phyloP scores from a whole-genome alignment of 2,329 filamentous ascomycete species.

The Pestalotiopsis sp. region DNA sequence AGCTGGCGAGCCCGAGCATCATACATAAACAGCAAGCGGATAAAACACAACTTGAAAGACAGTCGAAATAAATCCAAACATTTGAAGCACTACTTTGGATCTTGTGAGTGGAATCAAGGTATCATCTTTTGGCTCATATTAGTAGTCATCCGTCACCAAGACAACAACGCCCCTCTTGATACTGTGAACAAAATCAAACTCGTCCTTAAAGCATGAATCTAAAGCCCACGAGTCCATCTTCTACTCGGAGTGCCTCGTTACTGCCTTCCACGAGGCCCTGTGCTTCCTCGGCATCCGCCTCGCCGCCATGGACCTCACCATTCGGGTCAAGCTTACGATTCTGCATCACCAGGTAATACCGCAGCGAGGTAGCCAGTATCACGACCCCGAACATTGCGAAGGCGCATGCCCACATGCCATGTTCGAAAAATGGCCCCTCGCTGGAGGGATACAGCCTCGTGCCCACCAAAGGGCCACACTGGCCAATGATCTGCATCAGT shows the following conservation, averaged over 20 bases:
- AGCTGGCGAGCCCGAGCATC: no score
- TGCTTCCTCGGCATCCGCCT: constrained; percentile 14
- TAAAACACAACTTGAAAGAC: no score
- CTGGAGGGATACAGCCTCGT: constrained; percentile 64
- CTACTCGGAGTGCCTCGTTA: neutral
- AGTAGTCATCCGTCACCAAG: neutral
- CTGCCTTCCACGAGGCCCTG: constrained; percentile 13
- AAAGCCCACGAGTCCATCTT: constrained; percentile 1
- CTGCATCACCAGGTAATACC: constrained; percentile 51
- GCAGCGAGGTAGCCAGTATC: constrained; percentile 53
- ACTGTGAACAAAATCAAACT: no score
- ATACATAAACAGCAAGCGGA: no score
- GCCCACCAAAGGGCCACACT: constrained; percentile 75
- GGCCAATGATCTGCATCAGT: constrained; percentile 78
- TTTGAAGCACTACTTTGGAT: no score
- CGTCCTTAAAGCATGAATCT: constrained; percentile 15
- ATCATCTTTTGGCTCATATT: neutral
- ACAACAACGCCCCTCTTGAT: no score
- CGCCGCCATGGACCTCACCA: neutral
- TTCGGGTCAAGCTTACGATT: constrained; percentile 48
- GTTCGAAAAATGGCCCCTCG: constrained; percentile 63
- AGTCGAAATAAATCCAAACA: no score
- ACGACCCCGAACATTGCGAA: constrained; percentile 65
- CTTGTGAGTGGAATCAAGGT: no score
- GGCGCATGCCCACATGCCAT: constrained; percentile 65